Base-by-base conservation (phyloP, 495 filamentous ascomycete species). In the Penicillium cosmopolitanum region DNA sequence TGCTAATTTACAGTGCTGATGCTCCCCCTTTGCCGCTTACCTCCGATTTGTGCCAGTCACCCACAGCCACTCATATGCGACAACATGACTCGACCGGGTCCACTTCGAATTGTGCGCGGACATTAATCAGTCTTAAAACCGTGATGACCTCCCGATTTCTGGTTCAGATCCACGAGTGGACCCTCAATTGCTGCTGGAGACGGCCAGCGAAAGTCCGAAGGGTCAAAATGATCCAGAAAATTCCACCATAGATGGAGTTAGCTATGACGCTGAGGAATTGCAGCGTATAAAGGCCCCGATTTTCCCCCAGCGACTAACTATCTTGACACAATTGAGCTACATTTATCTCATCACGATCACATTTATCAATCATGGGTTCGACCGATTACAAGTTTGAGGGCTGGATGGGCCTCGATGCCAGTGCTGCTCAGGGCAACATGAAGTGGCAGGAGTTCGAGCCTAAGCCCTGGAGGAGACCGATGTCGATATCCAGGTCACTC, bases 391-490 rank as follows among this genome's bases (percentile, higher is more conserved):
- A 88, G 63, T 96, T 96, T 73, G 77, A 89, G 67, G 92, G 93
- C 62, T 96, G 93, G 93, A 74, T 96, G 70, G 93, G 87, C 63
- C 76, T 87, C 31, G 82, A 88, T 58, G 18, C 62, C 23, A 67
- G 62, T 38, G 40, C 77, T n/a, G 82, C 74, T 44, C 71, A 93
- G n/a, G 92, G 91, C 34, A 90, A 93, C 38, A 89, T 96, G 83
- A 75, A 82, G 51, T 94, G 90, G 87, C 79, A 84, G 61, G 77
- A 86, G 61, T 96, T 86, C 61, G 82, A 91, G 73, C 91, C 90
- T 8, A 96, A 96, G 79, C 71, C 78, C 5, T 95, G 88, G 85
- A 89, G 42, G 90, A 94, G 67, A 89, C 85, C 57, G 91, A 96
- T 72, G 80, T 96, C 36, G 77, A 79, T 62, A 78, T 80, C 62